These are phyloP conservation scores for Aspergillus pseudonomiae DNA, from an alignment of 2,329 filamentous ascomycete species.

Conservation along the genomic window DNA sequence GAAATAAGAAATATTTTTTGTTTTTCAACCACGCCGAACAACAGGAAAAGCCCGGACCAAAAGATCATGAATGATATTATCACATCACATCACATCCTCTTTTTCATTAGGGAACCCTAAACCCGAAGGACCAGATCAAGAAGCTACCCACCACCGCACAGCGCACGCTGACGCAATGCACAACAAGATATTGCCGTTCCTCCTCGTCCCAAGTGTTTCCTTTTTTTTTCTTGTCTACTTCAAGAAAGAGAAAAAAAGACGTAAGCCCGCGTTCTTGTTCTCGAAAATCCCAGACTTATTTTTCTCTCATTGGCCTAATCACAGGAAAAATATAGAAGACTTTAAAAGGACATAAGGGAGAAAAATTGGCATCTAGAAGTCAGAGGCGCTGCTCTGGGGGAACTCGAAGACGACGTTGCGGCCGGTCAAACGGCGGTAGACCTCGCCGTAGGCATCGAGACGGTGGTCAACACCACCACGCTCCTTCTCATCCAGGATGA, in stretches of 20 bases:
- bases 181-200: background rate
- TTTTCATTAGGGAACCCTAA: slow-evolving; percentile 13
- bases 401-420: slow-evolving; percentile 98
- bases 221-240: slow-evolving; percentile 5
- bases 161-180: slow-evolving; percentile 5
- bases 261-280: slow-evolving; percentile 5
- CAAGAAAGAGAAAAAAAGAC: slow-evolving; percentile 10
- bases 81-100: slow-evolving; percentile 26
- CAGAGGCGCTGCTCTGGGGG: slow-evolving; percentile 76
- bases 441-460: slow-evolving; percentile 99
- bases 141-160: slow-evolving; percentile 14
- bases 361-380: slow-evolving; percentile 68
- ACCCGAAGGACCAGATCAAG: slow-evolving; percentile 11
- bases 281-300: slow-evolving; percentile 12
- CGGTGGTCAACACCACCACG: slow-evolving; percentile 98
- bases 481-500: slow-evolving; percentile 99
- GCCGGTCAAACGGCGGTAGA: slow-evolving; percentile 97
- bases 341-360: slow-evolving; percentile 27
- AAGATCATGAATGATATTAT: slow-evolving; percentile 28
- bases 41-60: slow-evolving; percentile 24
- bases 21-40: slow-evolving; percentile 25
- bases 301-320: slow-evolving; percentile 13
- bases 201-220: background rate
- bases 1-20: slow-evolving; percentile 17
- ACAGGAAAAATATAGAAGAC: slow-evolving; percentile 15